A percentile compares a stretch with the other conserved stretches of the same genome.
phyloP scores from a whole-genome alignment of 805 yeast genomes.

The Lachancea nothofagi region DNA sequence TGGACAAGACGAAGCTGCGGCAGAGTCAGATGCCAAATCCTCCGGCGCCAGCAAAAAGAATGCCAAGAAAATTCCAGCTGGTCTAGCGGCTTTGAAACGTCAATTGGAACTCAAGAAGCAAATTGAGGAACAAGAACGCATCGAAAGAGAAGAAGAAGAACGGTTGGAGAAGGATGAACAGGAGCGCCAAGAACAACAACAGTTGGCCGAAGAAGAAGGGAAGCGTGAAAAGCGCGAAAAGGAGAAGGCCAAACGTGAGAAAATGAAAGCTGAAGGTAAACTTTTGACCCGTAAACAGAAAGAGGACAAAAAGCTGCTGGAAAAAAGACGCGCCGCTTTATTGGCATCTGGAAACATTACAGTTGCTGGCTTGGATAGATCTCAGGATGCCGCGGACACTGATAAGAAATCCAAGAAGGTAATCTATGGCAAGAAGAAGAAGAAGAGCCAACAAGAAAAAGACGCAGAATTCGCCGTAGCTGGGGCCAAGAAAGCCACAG shows the following conservation, averaged over 20 bases:
- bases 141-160: constrained; percentile 72
- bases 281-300: constrained; percentile 89
- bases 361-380: constrained; percentile 63
- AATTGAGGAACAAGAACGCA: constrained; percentile 75
- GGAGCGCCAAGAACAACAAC: constrained; percentile 41
- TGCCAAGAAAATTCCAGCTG: constrained; percentile 81
- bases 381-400: constrained; percentile 15
- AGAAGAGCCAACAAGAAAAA: constrained; percentile 34
- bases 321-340: constrained; percentile 83
- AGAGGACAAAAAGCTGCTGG: constrained; percentile 80
- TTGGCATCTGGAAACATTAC: constrained; percentile 65
- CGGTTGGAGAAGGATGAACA: constrained; percentile 44
- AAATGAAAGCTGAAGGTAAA: constrained; percentile 94
- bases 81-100: constrained; percentile 82
- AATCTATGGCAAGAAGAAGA: constrained; percentile 69
- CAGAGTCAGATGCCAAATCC: constrained; percentile 21
- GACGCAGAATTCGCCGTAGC: constrained; percentile 26
- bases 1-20: constrained; percentile 12
- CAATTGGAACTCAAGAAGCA: constrained; percentile 87
- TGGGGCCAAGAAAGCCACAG: constrained; percentile 19
- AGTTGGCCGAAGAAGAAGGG: constrained; percentile 51
- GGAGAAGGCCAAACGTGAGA: constrained; percentile 81
- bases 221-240: constrained; percentile 73
- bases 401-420: constrained; percentile 54
- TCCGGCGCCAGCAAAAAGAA: constrained; percentile 42